Evolutionary conservation across 352 stramenopile species (phyloP), one percentile per base, ranked within the genome.

Genomic region (Phytopythium sindhum): DNA sequence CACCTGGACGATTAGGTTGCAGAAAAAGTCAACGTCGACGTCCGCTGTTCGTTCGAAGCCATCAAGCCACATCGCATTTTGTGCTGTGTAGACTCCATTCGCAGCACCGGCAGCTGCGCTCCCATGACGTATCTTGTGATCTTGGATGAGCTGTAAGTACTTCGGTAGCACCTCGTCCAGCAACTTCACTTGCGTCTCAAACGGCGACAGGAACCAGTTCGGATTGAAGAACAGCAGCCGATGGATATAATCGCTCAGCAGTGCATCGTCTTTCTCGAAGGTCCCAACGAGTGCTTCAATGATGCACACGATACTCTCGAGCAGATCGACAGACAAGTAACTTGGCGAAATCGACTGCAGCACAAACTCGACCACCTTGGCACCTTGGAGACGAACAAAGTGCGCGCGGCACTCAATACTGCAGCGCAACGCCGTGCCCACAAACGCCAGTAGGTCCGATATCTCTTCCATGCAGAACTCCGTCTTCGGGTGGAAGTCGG

Each of bases 181-280:
- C 7, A 95, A 64, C 45, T 86, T 88, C 3, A 74, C 61, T 77
- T 95, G 87, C 8, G 84, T 93, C 7, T 89, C 81, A 60, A 86
- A 93, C 19, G 83, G 84, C 31, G 81, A 74, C 2, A 88, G 64
- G 69, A 92, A 95, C 87, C 87, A 95, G 45, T 74, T 92, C 17
- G 74, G 81, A 42, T 91, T 93, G 51, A 85, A 80, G 37, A 91
- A 91, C 4, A 95, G 67, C n/a, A 93, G 64, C 1, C 83, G 60
- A 35, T 87, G 75, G 23, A 93, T 81, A 53, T 75, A 82, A 23
- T 86, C 70, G 57, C 73, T 70, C 24, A 74, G 42, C 35, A 75
- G 60, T 17, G 73, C 65, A 53, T 74, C 63, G 14, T 78, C 63
- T 19, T 45, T 72, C 33, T 75, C 60, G 19, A 80, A 72, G 5